phyloP scores from a whole-genome alignment of 1,284 basidiomycete species.

The Earliella scabrosa region DNA sequence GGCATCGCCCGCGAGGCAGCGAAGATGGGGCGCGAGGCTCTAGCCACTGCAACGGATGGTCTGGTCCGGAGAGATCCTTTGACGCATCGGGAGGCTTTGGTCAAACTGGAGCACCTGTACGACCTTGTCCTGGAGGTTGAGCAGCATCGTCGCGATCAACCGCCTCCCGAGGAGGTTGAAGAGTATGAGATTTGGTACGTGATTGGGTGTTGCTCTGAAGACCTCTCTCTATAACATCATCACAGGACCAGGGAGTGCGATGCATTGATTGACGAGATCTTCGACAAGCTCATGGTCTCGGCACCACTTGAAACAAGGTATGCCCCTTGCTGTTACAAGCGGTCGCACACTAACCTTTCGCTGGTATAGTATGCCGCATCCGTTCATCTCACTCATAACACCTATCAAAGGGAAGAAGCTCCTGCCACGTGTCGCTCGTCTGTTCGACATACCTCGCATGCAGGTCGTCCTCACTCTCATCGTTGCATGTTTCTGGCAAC shows the following conservation, averaged over 20 bases:
- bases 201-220: too few species aligned
- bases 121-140: constrained; percentile 87
- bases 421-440: constrained; percentile 88
- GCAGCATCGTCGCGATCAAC: constrained; percentile 83
- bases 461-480: constrained; percentile 90
- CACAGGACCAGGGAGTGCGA: constrained; percentile 49
- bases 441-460: constrained; percentile 81
- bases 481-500: constrained; percentile 91
- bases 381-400: constrained; percentile 91
- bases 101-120: constrained; percentile 87
- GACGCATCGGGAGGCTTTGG: constrained; percentile 78
- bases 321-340: background rate
- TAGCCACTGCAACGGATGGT: constrained; percentile 59
- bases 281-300: constrained; percentile 84
- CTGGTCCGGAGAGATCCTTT: constrained; percentile 73
- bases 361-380: constrained; percentile 81
- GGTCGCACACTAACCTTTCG: constrained; percentile 1
- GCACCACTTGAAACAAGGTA: constrained; percentile 91
- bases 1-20: constrained; percentile 73
- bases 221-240: too few species aligned
- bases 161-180: constrained; percentile 63
- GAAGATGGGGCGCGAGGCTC: constrained; percentile 69
- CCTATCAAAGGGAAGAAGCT: constrained; percentile 94
- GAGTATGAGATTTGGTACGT: constrained; percentile 56
- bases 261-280: constrained; percentile 73